These are phyloP conservation scores for Phytophthora lateralis DNA, from an alignment of 352 stramenopile genomes.

Conservation along the genomic window DNA sequence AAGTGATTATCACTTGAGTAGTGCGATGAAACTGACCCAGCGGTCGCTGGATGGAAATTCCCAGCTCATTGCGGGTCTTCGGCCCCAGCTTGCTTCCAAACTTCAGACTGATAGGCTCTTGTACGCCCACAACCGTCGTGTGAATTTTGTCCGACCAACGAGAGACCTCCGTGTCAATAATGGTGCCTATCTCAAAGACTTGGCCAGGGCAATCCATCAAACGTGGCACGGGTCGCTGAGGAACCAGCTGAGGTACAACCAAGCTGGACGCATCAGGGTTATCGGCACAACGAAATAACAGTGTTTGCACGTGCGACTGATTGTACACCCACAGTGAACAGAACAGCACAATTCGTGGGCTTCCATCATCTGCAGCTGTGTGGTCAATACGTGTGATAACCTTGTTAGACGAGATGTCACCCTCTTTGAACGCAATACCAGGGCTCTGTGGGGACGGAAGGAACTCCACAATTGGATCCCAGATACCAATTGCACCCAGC, in stretches of 20 bases:
- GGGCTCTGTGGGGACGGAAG: conserved; percentile 54
- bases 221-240: conserved; percentile 67
- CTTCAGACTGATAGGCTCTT: conserved; percentile 80
- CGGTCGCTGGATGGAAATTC: conserved; percentile 86
- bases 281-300: conserved; percentile 80
- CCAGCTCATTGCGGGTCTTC: conserved; percentile 77
- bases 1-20: conserved; percentile 85
- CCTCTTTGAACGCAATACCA: conserved; percentile 70
- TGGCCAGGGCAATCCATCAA: conserved; percentile 87
- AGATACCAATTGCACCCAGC: conserved; percentile 54
- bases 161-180: conserved; percentile 83
- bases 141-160: conserved; percentile 90
- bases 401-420: conserved; percentile 65
- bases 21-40: conserved; percentile 88
- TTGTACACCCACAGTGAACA: conserved; percentile 92
- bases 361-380: conserved; percentile 81
- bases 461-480: conserved; percentile 80
- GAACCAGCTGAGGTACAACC: conserved; percentile 65
- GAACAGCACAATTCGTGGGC: conserved; percentile 82
- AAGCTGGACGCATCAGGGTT: conserved; percentile 48
- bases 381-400: conserved; percentile 84
- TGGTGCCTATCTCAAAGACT: conserved; percentile 88
- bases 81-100: conserved; percentile 72
- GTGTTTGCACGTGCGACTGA: conserved; percentile 81
- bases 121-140: conserved; percentile 82